Percentiles rank a stretch among this genome's conserved stretches.
Evolutionary conservation across 371 early-diverging fungal species (phyloP).

Genomic region (Mucor racemosus): DNA sequence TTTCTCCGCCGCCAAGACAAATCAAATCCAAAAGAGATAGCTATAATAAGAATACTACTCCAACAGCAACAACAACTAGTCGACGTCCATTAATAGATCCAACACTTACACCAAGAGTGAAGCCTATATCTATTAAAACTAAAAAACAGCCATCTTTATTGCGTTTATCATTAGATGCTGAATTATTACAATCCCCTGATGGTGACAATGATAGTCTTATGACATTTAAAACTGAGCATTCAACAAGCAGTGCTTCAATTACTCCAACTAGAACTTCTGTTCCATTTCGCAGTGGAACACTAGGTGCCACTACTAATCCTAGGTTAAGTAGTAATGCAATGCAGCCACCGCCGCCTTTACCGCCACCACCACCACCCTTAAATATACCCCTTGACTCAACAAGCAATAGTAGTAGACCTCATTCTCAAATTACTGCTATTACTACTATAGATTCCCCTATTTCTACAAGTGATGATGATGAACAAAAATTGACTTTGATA

Average conservation of each 20-base stretch:
- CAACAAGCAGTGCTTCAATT: conserved; percentile 5
- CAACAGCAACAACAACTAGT: background rate
- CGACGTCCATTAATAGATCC: conserved; percentile 16
- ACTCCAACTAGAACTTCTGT: background rate
- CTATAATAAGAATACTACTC: background rate
- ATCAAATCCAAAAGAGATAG: conserved; percentile 24
- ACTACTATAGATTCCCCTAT: conserved; percentile 14
- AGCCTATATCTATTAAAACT: conserved; percentile 21
- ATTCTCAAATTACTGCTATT: background rate
- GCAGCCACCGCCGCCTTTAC: background rate
- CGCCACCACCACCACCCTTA: background rate
- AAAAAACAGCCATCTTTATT: conserved; percentile 28
- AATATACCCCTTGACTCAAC: conserved; percentile 5
- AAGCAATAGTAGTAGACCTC: background rate
- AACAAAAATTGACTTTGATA: conserved; percentile 14
- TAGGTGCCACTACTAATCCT: conserved; percentile 13
- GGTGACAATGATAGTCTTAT: conserved; percentile 20
- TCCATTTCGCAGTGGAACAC: conserved; percentile 30
- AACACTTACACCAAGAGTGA: conserved; percentile 15
- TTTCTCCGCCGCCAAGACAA: conserved; percentile 34
- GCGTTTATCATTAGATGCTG: conserved; percentile 44
- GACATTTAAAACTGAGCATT: conserved; percentile 13
- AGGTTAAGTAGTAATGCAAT: background rate
- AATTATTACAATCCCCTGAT: conserved; percentile 22
- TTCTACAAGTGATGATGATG: conserved; percentile 3